Evolutionary conservation across 345 rosid species (phyloP).

Genomic region (Populus tremula): DNA sequence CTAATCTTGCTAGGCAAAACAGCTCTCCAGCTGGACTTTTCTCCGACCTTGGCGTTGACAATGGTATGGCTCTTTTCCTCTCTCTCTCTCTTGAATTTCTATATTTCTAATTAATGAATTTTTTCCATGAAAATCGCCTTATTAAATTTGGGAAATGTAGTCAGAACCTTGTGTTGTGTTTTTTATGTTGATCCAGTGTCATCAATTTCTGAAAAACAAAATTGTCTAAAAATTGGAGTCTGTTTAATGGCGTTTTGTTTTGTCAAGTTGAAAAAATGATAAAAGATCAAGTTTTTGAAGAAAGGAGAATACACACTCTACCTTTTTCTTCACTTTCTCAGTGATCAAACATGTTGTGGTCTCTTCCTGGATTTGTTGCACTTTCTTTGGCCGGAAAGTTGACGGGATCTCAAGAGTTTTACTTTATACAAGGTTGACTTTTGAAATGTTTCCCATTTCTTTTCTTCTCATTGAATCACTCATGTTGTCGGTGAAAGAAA

Average conservation of each 20-base stretch:
- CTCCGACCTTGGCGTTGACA: constrained; percentile 40
- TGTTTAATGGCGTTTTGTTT: neutral
- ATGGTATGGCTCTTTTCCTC: constrained; percentile 31
- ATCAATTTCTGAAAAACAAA: neutral
- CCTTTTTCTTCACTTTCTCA: neutral
- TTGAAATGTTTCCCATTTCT: neutral
- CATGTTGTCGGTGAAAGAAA: neutral
- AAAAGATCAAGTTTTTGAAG: neutral
- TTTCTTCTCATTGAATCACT: neutral
- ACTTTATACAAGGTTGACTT: constrained; percentile 20
- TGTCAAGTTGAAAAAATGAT: neutral
- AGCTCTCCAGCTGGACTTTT: constrained; percentile 58
- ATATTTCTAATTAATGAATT: neutral
- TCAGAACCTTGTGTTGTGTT: neutral
- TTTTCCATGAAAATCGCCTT: constrained; percentile 5
- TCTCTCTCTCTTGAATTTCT: neutral
- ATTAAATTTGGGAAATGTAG: neutral
- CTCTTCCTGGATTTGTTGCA: neutral
- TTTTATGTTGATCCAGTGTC: neutral
- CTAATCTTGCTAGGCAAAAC: constrained; percentile 45
- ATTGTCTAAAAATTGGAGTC: neutral
- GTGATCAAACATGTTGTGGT: neutral
- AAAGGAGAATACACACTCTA: neutral
- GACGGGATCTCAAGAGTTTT: neutral
- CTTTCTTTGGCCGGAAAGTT: neutral